Evolutionary conservation across 2,329 filamentous ascomycete species (phyloP), one percentile per base, ranked within the genome.

Genomic region (Penicillium hordei): DNA sequence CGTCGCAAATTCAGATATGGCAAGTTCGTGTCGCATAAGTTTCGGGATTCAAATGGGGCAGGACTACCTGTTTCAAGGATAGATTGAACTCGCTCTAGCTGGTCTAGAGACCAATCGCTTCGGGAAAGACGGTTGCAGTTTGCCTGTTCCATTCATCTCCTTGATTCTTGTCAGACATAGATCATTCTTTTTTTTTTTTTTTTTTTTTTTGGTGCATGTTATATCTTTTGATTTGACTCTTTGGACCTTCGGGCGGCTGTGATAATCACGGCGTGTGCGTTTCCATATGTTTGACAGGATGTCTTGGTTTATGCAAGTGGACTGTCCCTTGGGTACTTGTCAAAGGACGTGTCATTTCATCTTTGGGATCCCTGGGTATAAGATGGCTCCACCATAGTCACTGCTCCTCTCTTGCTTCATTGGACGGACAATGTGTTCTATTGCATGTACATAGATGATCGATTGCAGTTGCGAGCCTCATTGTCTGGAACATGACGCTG

Each of bases 41-140:
- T 56, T 34, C 56, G 60, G 44, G 52, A 57, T 49, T 64, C 64
- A 57, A 70, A 60, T 59, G 62, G 51, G 56, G 60, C 56, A 63
- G 60, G 57, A 34, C 58, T 75, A 27, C 73, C 72, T 34, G 55
- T 65, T 62, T 75, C 73, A 40, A 65, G 73, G 39, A 60, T 71
- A 52, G 74, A 76, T 75, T 75, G 63, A 72, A 55, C 33, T 55
- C 58, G 56, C 54, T 66, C 62, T 68, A 60, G 68, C 67, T 65
- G 65, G 63, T 50, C 65, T 66, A 48, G 48, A 50, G 42, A 52
- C 57, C 46, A 50, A 60, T 61, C 55, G 33, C 58, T 53, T 65
- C 44, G 23, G 45, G 43, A 9, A 44, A 58, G 33, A 48, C 48
- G 48, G 29, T 39, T 38, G 27, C 21, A n/a, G 42, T 27, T 44